Conservation (phyloP, 768 basidiomycete species). For the Termitomyces eurrhizus region DNA sequence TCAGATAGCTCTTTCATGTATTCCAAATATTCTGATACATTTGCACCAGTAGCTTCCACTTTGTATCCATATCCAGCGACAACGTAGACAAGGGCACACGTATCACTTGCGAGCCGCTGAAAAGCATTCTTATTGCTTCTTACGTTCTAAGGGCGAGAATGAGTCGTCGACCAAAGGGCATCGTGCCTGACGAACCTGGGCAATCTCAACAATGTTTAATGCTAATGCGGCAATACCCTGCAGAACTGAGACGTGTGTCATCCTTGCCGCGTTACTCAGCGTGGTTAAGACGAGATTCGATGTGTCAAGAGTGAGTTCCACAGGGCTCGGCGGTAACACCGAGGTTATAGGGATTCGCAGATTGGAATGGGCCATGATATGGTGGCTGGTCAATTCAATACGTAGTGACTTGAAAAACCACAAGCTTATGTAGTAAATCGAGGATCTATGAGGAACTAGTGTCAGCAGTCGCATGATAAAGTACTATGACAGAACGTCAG, state of each 20-base stretch:
- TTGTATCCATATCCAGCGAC: neutral
- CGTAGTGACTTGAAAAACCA: too few relatives aligned
- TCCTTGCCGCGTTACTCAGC: conserved; percentile 1
- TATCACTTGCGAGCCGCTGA: conserved; percentile 6
- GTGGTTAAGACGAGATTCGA: conserved; percentile 5
- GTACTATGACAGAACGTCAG: too few relatives aligned
- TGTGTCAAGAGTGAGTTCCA: neutral
- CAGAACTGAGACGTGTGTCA: conserved; percentile 2
- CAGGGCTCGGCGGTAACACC: neutral
- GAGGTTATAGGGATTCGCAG: too few relatives aligned
- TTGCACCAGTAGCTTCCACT: neutral
- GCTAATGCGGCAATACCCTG: neutral
- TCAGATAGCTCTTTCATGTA: neutral
- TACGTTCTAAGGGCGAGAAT: neutral
- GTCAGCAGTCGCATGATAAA: too few relatives aligned
- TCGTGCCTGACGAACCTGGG: neutral
- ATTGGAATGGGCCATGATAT: too few relatives aligned
- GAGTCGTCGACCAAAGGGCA: neutral
- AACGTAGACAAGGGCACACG: conserved; percentile 12
- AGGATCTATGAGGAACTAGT: too few relatives aligned
- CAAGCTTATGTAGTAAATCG: too few relatives aligned
- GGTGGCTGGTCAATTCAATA: too few relatives aligned
- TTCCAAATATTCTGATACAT: neutral
- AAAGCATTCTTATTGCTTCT: conserved; percentile 12
- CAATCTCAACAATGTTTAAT: conserved; percentile 2